Evolutionary conservation across 2,329 filamentous ascomycete species (phyloP).

Genomic region (Amauroascus verrucosus): DNA sequence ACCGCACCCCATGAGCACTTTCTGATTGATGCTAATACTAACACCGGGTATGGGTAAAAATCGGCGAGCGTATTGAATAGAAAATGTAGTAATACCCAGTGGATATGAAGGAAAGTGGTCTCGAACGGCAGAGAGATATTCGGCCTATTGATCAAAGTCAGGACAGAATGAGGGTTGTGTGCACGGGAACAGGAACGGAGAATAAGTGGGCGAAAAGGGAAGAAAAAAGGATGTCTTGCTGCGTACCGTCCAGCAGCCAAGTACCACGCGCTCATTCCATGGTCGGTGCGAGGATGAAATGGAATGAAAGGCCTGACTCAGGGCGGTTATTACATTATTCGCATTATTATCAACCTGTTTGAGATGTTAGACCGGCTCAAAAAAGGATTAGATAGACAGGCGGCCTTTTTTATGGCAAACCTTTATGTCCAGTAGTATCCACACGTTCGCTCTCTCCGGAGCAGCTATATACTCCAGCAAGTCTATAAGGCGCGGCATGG

Average conservation of each 20-base stretch:
- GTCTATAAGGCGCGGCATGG: conserved; percentile 64
- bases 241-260: conserved; percentile 70
- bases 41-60: conserved; percentile 59
- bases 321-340: conserved; percentile 57
- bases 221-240: neutral
- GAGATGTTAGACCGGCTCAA: conserved; percentile 3
- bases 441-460: conserved; percentile 56
- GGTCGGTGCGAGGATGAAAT: conserved; percentile 41
- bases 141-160: conserved; percentile 39
- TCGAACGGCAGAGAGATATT: conserved; percentile 56
- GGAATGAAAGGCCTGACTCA: conserved; percentile 53
- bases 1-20: conserved; percentile 55
- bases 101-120: conserved; percentile 39
- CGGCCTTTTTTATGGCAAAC: conserved; percentile 22
- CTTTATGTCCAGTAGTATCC: conserved; percentile 85
- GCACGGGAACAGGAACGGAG: neutral
- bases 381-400: neutral
- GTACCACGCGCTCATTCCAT: conserved; percentile 64
- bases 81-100: conserved; percentile 35
- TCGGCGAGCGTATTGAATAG: conserved; percentile 52
- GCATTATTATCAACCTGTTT: conserved; percentile 36
- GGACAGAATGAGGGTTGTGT: neutral
- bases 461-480: conserved; percentile 60
- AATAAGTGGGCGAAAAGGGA: too few relatives aligned
- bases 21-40: conserved; percentile 67